These are phyloP conservation scores for Penicillium nordicum DNA, from an alignment of 2,329 filamentous ascomycete genomes.

Conservation along the genomic window DNA sequence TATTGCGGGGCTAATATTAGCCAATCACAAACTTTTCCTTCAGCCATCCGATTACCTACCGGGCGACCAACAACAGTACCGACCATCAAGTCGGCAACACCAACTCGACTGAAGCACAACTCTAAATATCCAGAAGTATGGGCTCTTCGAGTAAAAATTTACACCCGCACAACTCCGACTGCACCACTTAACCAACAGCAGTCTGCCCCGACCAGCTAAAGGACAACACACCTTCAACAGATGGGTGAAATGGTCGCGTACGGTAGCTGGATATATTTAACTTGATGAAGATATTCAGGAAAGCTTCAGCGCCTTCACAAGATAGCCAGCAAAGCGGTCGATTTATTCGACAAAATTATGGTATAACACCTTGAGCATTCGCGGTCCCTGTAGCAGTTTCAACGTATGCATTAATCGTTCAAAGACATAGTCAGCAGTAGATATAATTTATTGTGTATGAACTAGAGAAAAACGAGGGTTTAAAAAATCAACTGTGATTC, in stretches of 20 bases:
- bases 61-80: too few species aligned
- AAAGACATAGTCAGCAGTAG: too few species aligned
- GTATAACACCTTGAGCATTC: too few species aligned
- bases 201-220: neutral
- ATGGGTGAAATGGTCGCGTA: neutral
- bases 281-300: neutral
- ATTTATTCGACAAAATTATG: neutral
- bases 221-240: neutral
- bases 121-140: neutral
- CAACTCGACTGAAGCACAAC: neutral
- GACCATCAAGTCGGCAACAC: neutral
- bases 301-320: neutral
- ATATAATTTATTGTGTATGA: neutral
- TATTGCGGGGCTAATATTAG: accelerated
- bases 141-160: neutral
- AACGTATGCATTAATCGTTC: too few species aligned
- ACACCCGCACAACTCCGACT: neutral
- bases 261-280: neutral
- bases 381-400: too few species aligned
- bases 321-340: neutral
- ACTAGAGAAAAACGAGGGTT: neutral
- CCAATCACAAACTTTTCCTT: neutral
- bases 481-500: neutral
- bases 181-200: neutral
- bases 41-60: neutral